Base-by-base conservation (phyloP, 169 alveolate genomes). In the Plasmodium malariae region DNA sequence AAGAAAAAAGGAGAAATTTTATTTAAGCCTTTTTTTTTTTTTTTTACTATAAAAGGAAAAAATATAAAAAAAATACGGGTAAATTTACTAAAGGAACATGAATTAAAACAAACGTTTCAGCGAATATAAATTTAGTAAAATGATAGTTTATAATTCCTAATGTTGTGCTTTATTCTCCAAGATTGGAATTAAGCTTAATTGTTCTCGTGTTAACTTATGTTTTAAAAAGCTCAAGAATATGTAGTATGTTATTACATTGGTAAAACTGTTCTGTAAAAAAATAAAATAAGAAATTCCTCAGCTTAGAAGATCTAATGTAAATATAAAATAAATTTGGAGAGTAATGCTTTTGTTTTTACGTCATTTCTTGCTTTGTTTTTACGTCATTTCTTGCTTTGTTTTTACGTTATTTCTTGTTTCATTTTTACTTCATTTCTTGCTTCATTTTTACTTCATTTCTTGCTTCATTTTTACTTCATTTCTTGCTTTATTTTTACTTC, bases 131-230 rank as follows among this genome's bases (percentile, higher is more conserved):
- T 28, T n/a, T 62, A 34, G 7, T n/a, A 3, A 28, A 62, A 62
- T 9, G 48, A n/a, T 28, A 14, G 11, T 60, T 26, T 32, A 62
- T 9, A 62, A 12, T 62, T 30, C 32, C 12, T 62, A 7, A 28
- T 62, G 28, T 28, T 34, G 32, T 62, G 6, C 72, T 62, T 9
- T 62, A 62, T 62, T 62, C 72, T 62, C 72, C 54, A 34, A 28
- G 28, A 32, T 45, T 1, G n/a, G 14, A 54, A 54, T 9, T 54
- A 54, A 9, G 30, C 30, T 5, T 17, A 54, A 14, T 1, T 14
- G 9, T 9, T 40, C 9, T 40, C 9, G 5, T 9, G 51, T 40
- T 40, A 40, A 40, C 5, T 40, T 40, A 9, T 40, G 9, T 9
- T 40, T 40, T 40, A 5, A 40, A 40, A 40, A 9, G 51, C 9